Percentiles rank a stretch among this genome's conserved stretches.
These are phyloP conservation scores for Dictyostelium intermedium DNA, from an alignment of 78 protist species.

Conservation along the genomic window DNA sequence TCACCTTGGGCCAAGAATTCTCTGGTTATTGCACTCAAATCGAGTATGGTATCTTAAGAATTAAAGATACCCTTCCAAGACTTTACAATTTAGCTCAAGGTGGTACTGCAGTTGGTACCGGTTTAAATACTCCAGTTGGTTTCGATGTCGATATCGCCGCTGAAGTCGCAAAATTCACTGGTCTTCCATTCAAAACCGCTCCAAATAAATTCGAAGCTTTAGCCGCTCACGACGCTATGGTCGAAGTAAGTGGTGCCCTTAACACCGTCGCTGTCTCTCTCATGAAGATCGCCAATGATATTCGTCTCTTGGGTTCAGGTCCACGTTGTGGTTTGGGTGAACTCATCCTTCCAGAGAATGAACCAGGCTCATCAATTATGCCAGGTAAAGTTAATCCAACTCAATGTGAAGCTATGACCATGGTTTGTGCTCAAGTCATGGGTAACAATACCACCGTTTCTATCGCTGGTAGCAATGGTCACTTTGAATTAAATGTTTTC, in stretches of 20 bases:
- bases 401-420: conserved; percentile 97
- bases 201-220: conserved; percentile 96
- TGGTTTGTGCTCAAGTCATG: conserved; percentile 97
- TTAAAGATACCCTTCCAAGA: conserved; percentile 78
- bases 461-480: conserved; percentile 95
- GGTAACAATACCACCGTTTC: conserved; percentile 95
- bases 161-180: conserved; percentile 85
- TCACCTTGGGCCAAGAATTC: conserved; percentile 96
- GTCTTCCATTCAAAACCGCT: conserved; percentile 90
- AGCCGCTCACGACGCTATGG: conserved; percentile 94
- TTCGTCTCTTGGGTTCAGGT: conserved; percentile 93
- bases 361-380: conserved; percentile 97
- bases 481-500: conserved; percentile 96
- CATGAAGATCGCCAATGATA: conserved; percentile 96
- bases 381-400: conserved; percentile 97
- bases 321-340: conserved; percentile 98
- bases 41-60: conserved; percentile 74
- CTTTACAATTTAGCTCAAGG: conserved; percentile 93
- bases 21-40: conserved; percentile 91
- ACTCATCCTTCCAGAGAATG: conserved; percentile 93
- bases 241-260: conserved; percentile 89
- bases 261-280: conserved; percentile 90
- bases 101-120: conserved; percentile 99
- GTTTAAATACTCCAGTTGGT: conserved; percentile 91
- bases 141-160: conserved; percentile 86